A percentile compares a stretch with the other conserved stretches of the same genome.
Conservation (phyloP, 2,329 filamentous ascomycete genomes). For the Gremmenia infestans region DNA sequence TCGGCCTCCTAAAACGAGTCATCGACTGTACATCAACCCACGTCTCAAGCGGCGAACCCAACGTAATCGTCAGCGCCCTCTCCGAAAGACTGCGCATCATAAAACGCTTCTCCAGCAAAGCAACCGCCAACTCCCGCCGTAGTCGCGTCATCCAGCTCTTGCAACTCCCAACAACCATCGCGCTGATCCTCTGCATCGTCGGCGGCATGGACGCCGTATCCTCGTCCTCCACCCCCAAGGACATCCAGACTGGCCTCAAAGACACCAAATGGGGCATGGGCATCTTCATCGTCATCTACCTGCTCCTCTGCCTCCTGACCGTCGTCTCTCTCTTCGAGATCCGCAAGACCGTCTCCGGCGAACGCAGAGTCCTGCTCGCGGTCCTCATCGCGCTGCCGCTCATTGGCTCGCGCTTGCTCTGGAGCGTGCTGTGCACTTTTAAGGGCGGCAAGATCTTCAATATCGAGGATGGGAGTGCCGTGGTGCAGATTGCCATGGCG, state of each 20-base stretch:
- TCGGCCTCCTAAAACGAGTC: slow-evolving; percentile 26
- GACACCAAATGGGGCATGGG: slow-evolving; percentile 24
- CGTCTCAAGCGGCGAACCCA: slow-evolving; percentile 9
- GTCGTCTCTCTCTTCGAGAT: slow-evolving; percentile 24
- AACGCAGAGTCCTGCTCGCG: slow-evolving; percentile 28
- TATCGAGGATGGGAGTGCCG: slow-evolving; percentile 18
- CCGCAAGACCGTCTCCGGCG: slow-evolving; percentile 24
- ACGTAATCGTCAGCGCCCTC: neutral
- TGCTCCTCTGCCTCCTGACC: slow-evolving; percentile 17
- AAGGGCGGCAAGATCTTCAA: slow-evolving; percentile 3
- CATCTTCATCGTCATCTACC: slow-evolving; percentile 29
- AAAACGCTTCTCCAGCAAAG: slow-evolving; percentile 16
- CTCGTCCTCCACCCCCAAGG: slow-evolving; percentile 9
- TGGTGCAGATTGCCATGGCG: slow-evolving; percentile 27
- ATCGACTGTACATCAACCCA: slow-evolving; percentile 11
- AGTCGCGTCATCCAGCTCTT: slow-evolving; percentile 27
- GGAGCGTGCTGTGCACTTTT: slow-evolving; percentile 29
- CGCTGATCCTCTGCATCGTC: slow-evolving; percentile 27
- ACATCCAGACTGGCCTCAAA: slow-evolving; percentile 18
- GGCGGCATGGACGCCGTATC: slow-evolving; percentile 24
- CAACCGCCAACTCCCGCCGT: slow-evolving; percentile 21
- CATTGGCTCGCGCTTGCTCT: slow-evolving; percentile 30
- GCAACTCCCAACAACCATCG: slow-evolving; percentile 25
- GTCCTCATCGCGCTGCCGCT: slow-evolving; percentile 29
- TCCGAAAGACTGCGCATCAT: slow-evolving; percentile 11